phyloP scores from a whole-genome alignment of 2,329 filamentous ascomycete genomes.

The Aspergillus brasiliensis region DNA sequence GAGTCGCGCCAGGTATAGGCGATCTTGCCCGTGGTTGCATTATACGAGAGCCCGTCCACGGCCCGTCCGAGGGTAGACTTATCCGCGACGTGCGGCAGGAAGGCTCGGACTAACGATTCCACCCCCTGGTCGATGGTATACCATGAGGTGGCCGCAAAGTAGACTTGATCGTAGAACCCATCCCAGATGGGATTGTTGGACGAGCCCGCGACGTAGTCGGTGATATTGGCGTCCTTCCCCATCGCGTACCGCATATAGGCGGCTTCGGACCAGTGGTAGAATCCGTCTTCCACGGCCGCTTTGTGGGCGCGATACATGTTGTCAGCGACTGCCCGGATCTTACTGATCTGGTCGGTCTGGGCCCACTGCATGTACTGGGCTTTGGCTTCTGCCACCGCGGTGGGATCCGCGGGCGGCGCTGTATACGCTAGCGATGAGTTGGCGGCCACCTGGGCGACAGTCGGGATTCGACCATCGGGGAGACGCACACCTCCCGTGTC shows the following conservation, averaged over 20 bases:
- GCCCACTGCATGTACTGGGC: constrained; percentile 43
- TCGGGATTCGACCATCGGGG: constrained; percentile 57
- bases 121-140: constrained; percentile 66
- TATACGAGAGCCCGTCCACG: constrained; percentile 59
- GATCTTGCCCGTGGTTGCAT: constrained; percentile 55
- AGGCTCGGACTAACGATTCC: constrained; percentile 62
- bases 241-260: constrained; percentile 64
- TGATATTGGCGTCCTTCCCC: constrained; percentile 56
- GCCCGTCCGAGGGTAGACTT: constrained; percentile 59
- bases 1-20: constrained; percentile 58
- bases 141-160: constrained; percentile 63
- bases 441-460: constrained; percentile 49
- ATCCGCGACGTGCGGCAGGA: constrained; percentile 62
- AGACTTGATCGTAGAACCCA: constrained; percentile 58
- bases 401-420: constrained; percentile 36
- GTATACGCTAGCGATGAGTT: constrained; percentile 46
- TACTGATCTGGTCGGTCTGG: constrained; percentile 24
- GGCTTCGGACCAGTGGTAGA: constrained; percentile 67
- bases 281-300: constrained; percentile 54
- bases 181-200: constrained; percentile 52
- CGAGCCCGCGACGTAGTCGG: constrained; percentile 54
- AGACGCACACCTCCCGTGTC: constrained; percentile 52
- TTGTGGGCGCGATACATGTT: constrained; percentile 56
- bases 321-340: constrained; percentile 32
- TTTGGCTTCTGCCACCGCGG: constrained; percentile 40